Evolutionary conservation across 1,139 yeast genomes (phyloP), one percentile per base, ranked within the genome.

Genomic region (Schizosaccharomyces versatilis): DNA sequence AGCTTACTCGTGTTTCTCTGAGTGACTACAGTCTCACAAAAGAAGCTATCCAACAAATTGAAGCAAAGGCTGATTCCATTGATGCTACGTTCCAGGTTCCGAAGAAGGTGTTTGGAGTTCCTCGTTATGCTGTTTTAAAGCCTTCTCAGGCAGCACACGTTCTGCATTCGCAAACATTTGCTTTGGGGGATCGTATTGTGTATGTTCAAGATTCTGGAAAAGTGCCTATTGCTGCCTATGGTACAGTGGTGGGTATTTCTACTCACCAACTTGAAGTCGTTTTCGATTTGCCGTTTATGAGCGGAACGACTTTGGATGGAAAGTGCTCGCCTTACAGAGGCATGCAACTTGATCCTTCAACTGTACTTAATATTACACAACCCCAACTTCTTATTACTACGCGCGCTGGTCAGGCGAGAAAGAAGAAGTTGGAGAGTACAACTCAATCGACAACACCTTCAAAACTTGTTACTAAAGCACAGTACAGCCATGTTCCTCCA

Each of bases 141-240:
- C 94, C 96, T 7, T 70, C 76, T 53, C 78, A 75, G 53, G 84
- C 95, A 0, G 77, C 77, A 64, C 80, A 82, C 62, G 73, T 80
- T 60, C 73, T 93, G 61, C 76, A 82, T 59, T 74, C 76, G 54
- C 99, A 93, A 69, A 70, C 73, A 54, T 93, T 90, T 64, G 76
- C 76, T 42, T 72, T 93, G 42, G 98, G 98, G 62, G 97, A 90
- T 64, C 77, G 98, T 58, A 84, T 93, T 44, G 77, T 84, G 40
- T 86, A 84, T 62, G 84, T 86, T 32, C 81, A 83, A 63, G 85
- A 81, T 62, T 80, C 84, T 42, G 97, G 97, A 57, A 86, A 85
- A 64, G 95, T 88, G 14, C 95, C 96, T 41, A 69, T 80, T 57
- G 84, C 82, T 64, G 76, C 86, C 24, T 81, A 84, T 62, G 99